Conservation (phyloP, 805 yeast genomes). For the Yarrowia sp. region DNA sequence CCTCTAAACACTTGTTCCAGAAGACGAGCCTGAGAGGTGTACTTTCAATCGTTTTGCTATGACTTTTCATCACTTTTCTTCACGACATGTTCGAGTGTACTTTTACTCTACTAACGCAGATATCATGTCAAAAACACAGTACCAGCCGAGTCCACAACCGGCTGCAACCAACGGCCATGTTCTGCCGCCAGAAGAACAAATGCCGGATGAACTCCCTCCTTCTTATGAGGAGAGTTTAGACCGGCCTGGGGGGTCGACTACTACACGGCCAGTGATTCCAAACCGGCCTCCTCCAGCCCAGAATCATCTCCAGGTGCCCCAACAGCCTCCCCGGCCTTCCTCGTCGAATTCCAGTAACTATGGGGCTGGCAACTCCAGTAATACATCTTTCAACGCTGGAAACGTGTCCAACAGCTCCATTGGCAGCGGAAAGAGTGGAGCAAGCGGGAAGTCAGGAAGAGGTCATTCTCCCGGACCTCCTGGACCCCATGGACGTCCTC, state of each 20-base stretch:
- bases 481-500: background rate
- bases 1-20: too few relatives aligned
- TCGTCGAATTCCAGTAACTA: background rate
- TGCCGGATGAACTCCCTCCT: constrained; percentile 3
- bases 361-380: background rate
- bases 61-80: too few relatives aligned
- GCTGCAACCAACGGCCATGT: background rate
- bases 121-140: background rate
- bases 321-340: background rate
- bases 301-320: background rate
- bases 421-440: background rate
- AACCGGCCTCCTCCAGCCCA: background rate
- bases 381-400: background rate
- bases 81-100: too few relatives aligned
- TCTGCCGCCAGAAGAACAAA: constrained; percentile 3
- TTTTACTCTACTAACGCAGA: constrained; percentile 4
- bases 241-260: background rate
- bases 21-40: too few relatives aligned
- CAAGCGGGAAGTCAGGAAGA: background rate
- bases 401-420: background rate
- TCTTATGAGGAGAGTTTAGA: background rate
- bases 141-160: background rate
- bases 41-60: too few relatives aligned
- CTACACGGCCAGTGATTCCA: background rate
- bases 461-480: background rate